Percentiles rank a stretch among this genome's conserved stretches.
Evolutionary conservation across 495 filamentous ascomycete genomes (phyloP).

Genomic region (Xylaria flabelliformis): DNA sequence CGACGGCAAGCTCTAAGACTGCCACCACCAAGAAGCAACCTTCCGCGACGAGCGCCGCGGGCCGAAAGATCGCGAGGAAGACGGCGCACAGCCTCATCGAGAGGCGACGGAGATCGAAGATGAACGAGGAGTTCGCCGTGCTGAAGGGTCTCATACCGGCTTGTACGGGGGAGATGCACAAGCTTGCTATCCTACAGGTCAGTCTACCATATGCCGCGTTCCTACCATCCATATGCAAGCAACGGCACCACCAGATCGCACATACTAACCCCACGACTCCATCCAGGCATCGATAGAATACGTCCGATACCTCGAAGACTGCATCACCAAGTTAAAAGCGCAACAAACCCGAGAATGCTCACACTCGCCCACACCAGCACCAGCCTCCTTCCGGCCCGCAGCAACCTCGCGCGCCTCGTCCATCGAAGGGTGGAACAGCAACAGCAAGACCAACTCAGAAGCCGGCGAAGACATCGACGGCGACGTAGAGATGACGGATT

Average conservation of each 20-base stretch:
- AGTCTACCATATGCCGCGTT: conserved; percentile 16
- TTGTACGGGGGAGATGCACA: conserved; percentile 93
- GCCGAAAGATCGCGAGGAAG: conserved; percentile 91
- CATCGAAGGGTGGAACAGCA: background rate
- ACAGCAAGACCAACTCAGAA: conserved; percentile 19
- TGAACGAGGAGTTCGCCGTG: conserved; percentile 97
- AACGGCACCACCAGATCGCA: background rate
- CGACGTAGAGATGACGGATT: conserved; percentile 59
- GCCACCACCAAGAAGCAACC: conserved; percentile 71
- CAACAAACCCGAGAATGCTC: conserved; percentile 44
- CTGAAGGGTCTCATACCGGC: conserved; percentile 97
- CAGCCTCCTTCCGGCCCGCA: background rate
- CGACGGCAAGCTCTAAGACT: conserved; percentile 37
- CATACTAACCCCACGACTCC: background rate
- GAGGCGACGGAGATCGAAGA: conserved; percentile 87
- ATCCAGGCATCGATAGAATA: conserved; percentile 92
- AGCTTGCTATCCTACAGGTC: conserved; percentile 94
- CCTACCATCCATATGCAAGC: background rate
- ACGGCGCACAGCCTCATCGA: conserved; percentile 97
- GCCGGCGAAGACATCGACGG: conserved; percentile 37
- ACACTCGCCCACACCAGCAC: background rate
- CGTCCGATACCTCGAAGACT: conserved; percentile 90
- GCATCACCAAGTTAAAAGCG: conserved; percentile 80
- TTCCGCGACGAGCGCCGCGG: conserved; percentile 76
- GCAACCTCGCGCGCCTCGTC: background rate